These are phyloP conservation scores for Graphiopsis chlorocephala DNA, from an alignment of 2,329 filamentous ascomycete genomes.

Conservation along the genomic window DNA sequence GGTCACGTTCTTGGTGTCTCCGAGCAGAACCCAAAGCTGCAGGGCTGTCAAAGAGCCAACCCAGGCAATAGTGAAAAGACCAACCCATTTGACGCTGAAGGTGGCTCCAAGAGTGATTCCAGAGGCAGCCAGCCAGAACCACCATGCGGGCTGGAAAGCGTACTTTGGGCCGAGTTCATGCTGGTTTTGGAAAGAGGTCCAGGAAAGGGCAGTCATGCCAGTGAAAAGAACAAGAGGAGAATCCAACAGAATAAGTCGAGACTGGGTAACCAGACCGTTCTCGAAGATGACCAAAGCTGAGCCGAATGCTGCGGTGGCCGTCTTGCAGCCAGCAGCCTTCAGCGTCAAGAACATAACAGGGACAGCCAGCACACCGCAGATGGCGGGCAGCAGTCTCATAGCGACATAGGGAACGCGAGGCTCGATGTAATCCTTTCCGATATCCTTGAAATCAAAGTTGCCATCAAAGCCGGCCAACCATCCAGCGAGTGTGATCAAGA, in stretches of 20 bases:
- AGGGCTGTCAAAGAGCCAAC: constrained; percentile 85
- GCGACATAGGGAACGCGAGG: constrained; percentile 93
- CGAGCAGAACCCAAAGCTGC: constrained; percentile 92
- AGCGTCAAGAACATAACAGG: constrained; percentile 93
- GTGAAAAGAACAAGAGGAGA: constrained; percentile 92
- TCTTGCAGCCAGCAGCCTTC: constrained; percentile 86
- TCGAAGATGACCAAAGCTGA: constrained; percentile 89
- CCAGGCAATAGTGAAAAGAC: constrained; percentile 97
- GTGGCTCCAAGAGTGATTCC: constrained; percentile 87
- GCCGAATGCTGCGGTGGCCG: constrained; percentile 77
- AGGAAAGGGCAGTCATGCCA: constrained; percentile 84
- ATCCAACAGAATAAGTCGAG: constrained; percentile 91
- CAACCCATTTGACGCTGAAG: constrained; percentile 97
- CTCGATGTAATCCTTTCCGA: constrained; percentile 97
- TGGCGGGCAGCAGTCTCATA: constrained; percentile 89
- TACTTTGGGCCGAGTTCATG: constrained; percentile 87
- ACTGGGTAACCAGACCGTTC: constrained; percentile 93
- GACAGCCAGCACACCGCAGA: constrained; percentile 83
- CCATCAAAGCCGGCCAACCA: constrained; percentile 95
- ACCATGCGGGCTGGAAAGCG: constrained; percentile 88
- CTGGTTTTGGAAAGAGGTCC: constrained; percentile 92
- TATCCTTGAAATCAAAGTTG: constrained; percentile 98
- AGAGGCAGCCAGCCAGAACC: constrained; percentile 92
- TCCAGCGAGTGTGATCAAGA: constrained; percentile 91
- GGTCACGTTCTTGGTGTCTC: constrained; percentile 81